Percentiles rank a stretch among this genome's conserved stretches.
Conservation (phyloP, 805 yeast genomes). For the Suhomyces prunicola region DNA sequence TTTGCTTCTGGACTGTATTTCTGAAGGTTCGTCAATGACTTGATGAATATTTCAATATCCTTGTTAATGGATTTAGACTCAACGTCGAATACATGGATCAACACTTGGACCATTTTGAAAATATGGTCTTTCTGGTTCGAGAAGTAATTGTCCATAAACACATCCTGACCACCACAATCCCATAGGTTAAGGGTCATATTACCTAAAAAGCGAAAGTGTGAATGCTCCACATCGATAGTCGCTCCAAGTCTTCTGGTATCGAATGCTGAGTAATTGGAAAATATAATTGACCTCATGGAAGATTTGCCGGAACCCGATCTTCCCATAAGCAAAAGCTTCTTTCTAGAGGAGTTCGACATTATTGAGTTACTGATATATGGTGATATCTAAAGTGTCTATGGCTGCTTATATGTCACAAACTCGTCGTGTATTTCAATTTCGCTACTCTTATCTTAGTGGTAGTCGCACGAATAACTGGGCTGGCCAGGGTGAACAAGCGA, state of each 20-base stretch:
- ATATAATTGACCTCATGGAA: conserved; percentile 94
- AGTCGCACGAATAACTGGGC: neutral
- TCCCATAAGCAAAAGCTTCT: conserved; percentile 59
- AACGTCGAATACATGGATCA: conserved; percentile 94
- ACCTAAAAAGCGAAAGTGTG: conserved; percentile 87
- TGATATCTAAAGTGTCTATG: neutral
- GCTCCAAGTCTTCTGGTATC: conserved; percentile 96
- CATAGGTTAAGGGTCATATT: conserved; percentile 93
- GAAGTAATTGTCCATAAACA: conserved; percentile 91
- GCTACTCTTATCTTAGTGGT: neutral
- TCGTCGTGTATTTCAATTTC: neutral
- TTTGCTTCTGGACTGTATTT: conserved; percentile 88
- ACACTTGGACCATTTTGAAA: conserved; percentile 91
- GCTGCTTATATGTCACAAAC: neutral
- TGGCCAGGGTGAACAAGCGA: neutral
- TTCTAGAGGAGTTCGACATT: conserved; percentile 35
- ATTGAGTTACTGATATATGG: neutral
- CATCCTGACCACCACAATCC: conserved; percentile 99
- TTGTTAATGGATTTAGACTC: conserved; percentile 88
- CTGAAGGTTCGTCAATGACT: conserved; percentile 76
- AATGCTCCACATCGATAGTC: conserved; percentile 97
- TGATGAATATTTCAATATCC: conserved; percentile 87
- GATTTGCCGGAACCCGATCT: conserved; percentile 97
- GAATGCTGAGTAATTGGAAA: conserved; percentile 92
- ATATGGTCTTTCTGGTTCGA: conserved; percentile 87